These are phyloP conservation scores for Macrophomina tecta DNA, from an alignment of 2,329 filamentous ascomycete species.

Conservation along the genomic window DNA sequence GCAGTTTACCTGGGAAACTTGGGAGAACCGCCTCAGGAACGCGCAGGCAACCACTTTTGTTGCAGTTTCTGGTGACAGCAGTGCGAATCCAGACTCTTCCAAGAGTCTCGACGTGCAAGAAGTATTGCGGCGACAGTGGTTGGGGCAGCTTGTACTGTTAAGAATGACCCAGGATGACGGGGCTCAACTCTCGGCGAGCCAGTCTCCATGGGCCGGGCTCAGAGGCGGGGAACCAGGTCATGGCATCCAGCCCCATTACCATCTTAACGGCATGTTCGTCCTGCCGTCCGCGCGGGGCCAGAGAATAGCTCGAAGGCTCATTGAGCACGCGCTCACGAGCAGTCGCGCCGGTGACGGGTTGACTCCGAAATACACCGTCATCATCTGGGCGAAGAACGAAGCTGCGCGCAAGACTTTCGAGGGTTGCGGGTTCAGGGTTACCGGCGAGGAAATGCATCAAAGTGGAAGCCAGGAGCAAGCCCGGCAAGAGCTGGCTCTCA, in stretches of 20 bases:
- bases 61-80: slow-evolving; percentile 7
- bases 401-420: slow-evolving; percentile 36
- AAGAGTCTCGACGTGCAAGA: not conserved
- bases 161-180: slow-evolving; percentile 17
- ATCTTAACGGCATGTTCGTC: slow-evolving; percentile 41
- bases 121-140: slow-evolving; percentile 28
- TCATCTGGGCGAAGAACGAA: slow-evolving; percentile 37
- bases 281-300: slow-evolving; percentile 33
- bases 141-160: slow-evolving; percentile 31
- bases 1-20: slow-evolving; percentile 31
- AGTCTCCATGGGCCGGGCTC: slow-evolving; percentile 12
- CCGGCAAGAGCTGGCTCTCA: slow-evolving; percentile 1
- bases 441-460: slow-evolving; percentile 12
- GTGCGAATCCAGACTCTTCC: not conserved
- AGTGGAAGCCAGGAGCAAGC: not conserved
- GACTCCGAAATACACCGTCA: slow-evolving; percentile 31
- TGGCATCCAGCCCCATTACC: slow-evolving; percentile 30
- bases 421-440: slow-evolving; percentile 36
- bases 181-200: not conserved
- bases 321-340: slow-evolving; percentile 35
- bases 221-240: not conserved
- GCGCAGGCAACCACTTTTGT: slow-evolving; percentile 31
- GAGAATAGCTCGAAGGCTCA: slow-evolving; percentile 39
- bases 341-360: slow-evolving; percentile 23
- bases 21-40: slow-evolving; percentile 33